Evolutionary conservation across 305 asterid species (phyloP).

Genomic region (Fraxinus baroniana): DNA sequence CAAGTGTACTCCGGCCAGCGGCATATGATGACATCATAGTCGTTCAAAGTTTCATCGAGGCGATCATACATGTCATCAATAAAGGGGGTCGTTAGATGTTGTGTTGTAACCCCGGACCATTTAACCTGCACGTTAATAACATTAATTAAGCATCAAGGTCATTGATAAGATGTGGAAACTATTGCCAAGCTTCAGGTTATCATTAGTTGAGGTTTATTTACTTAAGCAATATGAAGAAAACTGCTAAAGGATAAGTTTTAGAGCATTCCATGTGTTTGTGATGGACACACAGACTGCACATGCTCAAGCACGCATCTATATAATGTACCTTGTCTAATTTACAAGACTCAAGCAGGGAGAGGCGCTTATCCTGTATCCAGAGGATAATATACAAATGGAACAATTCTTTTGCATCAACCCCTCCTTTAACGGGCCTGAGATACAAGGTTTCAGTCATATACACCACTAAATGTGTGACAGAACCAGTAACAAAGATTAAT

Average conservation of each 20-base stretch:
- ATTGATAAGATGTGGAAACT: not conserved
- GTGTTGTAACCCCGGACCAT: slow-evolving; percentile 56
- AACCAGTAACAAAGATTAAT: slow-evolving; percentile 8
- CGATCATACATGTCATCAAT: slow-evolving; percentile 57
- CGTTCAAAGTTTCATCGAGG: slow-evolving; percentile 41
- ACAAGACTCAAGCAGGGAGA: slow-evolving; percentile 48
- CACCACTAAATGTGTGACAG: not conserved
- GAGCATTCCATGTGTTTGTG: not conserved
- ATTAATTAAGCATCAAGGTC: not conserved
- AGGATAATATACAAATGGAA: slow-evolving; percentile 54
- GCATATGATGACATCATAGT: slow-evolving; percentile 50
- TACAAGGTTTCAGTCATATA: not conserved
- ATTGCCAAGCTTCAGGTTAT: not conserved
- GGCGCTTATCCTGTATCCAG: slow-evolving; percentile 57
- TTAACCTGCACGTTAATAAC: slow-evolving; percentile 37
- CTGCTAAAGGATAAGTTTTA: not conserved
- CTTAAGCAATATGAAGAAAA: not conserved
- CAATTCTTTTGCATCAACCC: slow-evolving; percentile 54
- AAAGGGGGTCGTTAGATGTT: slow-evolving; percentile 53
- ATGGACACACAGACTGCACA: not conserved
- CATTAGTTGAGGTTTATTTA: not conserved
- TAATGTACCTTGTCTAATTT: slow-evolving; percentile 47
- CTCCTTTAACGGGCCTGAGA: slow-evolving; percentile 51
- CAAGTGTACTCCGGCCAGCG: slow-evolving; percentile 60
- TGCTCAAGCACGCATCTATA: not conserved